phyloP scores from a whole-genome alignment of 2,329 filamentous ascomycete genomes.

The Fusarium sp. region DNA sequence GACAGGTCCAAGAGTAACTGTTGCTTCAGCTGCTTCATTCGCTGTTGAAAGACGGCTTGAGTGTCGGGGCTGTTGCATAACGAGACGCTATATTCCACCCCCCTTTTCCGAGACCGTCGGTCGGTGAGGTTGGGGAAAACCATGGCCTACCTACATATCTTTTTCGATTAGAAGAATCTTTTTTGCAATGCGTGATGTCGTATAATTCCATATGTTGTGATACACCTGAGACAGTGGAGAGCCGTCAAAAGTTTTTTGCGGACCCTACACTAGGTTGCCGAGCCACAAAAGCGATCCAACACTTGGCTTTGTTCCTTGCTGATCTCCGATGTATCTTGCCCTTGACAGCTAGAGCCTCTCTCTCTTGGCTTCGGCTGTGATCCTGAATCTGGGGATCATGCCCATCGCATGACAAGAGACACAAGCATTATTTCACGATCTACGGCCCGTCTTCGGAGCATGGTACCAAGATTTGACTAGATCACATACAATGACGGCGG shows the following conservation, averaged over 20 bases:
- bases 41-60: slow-evolving; percentile 71
- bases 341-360: neutral
- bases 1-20: slow-evolving; percentile 92
- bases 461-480: slow-evolving; percentile 32
- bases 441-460: slow-evolving; percentile 38
- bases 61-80: slow-evolving; percentile 69
- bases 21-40: slow-evolving; percentile 74
- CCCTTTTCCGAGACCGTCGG: slow-evolving; percentile 92
- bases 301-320: neutral
- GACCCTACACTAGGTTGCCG: neutral
- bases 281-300: neutral
- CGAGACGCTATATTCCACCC: slow-evolving; percentile 88
- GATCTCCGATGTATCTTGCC: neutral
- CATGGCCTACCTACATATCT: slow-evolving; percentile 78
- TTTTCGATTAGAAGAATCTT: neutral
- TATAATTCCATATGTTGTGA: neutral
- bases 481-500: slow-evolving; percentile 7
- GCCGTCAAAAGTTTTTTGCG: neutral
- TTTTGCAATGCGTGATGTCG: slow-evolving; percentile 2
- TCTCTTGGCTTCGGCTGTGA: slow-evolving; percentile 5
- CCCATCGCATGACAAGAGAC: slow-evolving; percentile 4
- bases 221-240: neutral
- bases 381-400: slow-evolving; percentile 17
- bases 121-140: slow-evolving; percentile 91
- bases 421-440: slow-evolving; percentile 7